phyloP scores from a whole-genome alignment of 140 eudicot genomes.

The Stevia rebaudiana region DNA sequence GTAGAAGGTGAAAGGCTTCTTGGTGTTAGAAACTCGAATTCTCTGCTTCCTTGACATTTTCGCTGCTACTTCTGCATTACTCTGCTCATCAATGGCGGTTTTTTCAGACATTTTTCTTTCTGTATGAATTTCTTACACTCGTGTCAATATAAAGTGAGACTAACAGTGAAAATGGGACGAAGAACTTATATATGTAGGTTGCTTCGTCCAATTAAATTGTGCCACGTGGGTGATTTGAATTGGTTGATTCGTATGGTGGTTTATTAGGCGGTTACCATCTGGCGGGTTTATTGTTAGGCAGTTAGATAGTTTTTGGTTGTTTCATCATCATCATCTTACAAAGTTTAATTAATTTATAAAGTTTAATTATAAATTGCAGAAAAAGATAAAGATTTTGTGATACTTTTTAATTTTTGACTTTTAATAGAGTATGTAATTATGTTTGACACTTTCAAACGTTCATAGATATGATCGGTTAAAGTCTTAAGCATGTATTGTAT shows the following conservation, averaged over 20 bases:
- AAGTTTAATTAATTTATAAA: too few species aligned
- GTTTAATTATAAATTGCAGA: too few species aligned
- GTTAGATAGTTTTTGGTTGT: neutral
- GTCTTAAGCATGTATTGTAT: too few species aligned
- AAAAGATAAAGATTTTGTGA: too few species aligned
- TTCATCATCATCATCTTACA: too few species aligned
- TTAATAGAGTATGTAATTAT: too few species aligned
- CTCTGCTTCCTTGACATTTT: slow-evolving; percentile 28
- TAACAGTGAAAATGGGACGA: slow-evolving; percentile 20
- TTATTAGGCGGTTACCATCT: slow-evolving; percentile 17
- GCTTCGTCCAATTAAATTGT: neutral
- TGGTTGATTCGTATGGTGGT: slow-evolving; percentile 26
- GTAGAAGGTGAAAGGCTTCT: slow-evolving; percentile 54
- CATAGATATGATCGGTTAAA: too few species aligned
- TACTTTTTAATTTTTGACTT: too few species aligned
- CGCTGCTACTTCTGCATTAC: neutral
- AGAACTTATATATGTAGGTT: slow-evolving; percentile 13
- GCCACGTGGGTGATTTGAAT: slow-evolving; percentile 30
- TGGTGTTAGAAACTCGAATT: slow-evolving; percentile 53
- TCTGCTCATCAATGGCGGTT: slow-evolving; percentile 26
- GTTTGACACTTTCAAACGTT: too few species aligned
- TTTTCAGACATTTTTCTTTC: neutral
- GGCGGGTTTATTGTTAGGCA: slow-evolving; percentile 18
- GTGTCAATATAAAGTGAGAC: slow-evolving; percentile 11
- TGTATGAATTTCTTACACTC: neutral